Evolutionary conservation across 495 filamentous ascomycete genomes (phyloP), one percentile per base, ranked within the genome.

Genomic region (Amphirosellinia nigrospora): DNA sequence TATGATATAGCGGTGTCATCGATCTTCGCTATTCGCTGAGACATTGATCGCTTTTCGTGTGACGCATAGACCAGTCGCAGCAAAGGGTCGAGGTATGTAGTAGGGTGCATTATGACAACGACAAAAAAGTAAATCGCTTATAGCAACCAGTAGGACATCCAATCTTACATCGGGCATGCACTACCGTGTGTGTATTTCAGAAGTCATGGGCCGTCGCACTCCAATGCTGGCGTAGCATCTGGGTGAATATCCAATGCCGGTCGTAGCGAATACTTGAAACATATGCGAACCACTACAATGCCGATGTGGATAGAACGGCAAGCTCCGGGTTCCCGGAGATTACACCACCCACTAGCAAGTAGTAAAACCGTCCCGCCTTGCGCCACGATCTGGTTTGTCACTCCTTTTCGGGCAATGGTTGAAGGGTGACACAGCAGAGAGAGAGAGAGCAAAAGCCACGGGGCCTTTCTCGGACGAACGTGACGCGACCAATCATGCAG

Each of bases 171-270:
- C 46, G 9, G 39, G n/a, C 30, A 23, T 34, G n/a, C n/a, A 15
- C 32, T 13, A 19, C 32, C 16, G 63, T 65, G n/a, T 53, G 4
- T 65, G 45, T 13, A 53, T 53, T 45, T 46, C n/a, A 65, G 32
- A 41, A 39, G 66, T 68, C 65, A 68, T 59, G 34, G 9, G 53
- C 65, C 26, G 53, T 48, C 23, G 39, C 16, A 16, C 26, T 55
- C 41, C 36, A n/a, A 59, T 48, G 38, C 28, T 43, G 23, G 41
- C 23, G 65, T 68, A 23, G 52, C 53, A 59, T 56, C 64, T 41
- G 32, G 19, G 13, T 5, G 34, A 16, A 15, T 34, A 61, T 41
- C 58, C 36, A 26, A 41, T n/a, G n/a, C n/a, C n/a, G 21, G 13
- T 21, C 36, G 21, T 28, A 41, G 36, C 34, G 23, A 41, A 61